Percentiles rank a stretch among this genome's conserved stretches.
Conservation (phyloP, 306 rosid species). For the Malus fusca region DNA sequence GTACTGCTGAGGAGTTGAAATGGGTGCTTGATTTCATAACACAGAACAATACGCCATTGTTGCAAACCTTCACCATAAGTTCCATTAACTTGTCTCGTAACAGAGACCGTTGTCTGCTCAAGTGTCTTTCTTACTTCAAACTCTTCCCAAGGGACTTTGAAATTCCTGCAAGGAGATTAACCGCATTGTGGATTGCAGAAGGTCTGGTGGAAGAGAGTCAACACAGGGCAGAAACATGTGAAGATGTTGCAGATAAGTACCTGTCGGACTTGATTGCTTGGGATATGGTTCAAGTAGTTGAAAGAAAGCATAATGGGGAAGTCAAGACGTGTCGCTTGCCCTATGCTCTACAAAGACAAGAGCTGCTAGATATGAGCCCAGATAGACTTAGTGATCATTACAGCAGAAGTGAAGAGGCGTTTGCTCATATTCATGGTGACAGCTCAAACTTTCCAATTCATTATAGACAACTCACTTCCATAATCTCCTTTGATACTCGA, state of each 20-base stretch:
- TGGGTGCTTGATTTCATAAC: no score
- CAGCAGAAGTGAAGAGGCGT: background rate
- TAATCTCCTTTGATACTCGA: conserved; percentile 22
- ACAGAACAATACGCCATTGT: conserved; percentile 4
- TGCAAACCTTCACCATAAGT: background rate
- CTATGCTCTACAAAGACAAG: background rate
- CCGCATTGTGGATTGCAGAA: conserved; percentile 26
- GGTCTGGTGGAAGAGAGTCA: background rate
- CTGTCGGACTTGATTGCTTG: conserved; percentile 8
- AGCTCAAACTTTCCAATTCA: background rate
- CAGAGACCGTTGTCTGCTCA: no score
- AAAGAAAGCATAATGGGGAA: conserved; percentile 24
- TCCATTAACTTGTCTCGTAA: no score
- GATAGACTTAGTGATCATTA: conserved; percentile 10
- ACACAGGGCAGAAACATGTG: background rate
- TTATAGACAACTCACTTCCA: conserved; percentile 1
- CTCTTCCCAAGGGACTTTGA: conserved; percentile 28
- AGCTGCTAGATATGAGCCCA: background rate
- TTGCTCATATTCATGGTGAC: background rate
- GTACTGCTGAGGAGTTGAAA: no score
- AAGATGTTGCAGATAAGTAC: conserved; percentile 2
- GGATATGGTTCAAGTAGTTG: conserved; percentile 23
- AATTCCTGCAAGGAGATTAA: conserved; percentile 33
- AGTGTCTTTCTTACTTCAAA: conserved; percentile 19
- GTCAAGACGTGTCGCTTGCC: conserved; percentile 32